Conservation (phyloP, 352 stramenopile genomes). For the Halophytophthora batemanensis region DNA sequence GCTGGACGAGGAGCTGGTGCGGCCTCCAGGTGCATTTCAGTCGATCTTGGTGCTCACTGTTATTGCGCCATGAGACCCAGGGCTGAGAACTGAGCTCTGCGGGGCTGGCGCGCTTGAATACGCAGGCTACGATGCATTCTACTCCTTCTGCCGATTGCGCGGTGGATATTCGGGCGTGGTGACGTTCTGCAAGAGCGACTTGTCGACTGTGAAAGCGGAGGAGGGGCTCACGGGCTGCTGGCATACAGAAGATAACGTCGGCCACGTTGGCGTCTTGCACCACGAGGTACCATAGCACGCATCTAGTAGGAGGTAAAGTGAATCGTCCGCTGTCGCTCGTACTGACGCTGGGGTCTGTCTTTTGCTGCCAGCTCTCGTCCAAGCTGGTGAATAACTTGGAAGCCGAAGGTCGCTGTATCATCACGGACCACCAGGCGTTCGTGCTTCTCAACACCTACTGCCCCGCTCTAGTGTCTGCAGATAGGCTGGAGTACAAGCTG, state of each 20-base stretch:
- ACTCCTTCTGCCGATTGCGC: constrained; percentile 66
- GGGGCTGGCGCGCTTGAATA: no score
- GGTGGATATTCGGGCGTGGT: constrained; percentile 80
- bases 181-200: constrained; percentile 54
- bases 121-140: constrained; percentile 78
- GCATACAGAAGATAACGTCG: constrained; percentile 56
- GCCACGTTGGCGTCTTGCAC: constrained; percentile 45
- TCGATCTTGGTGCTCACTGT: background rate
- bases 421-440: constrained; percentile 87
- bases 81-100: constrained; percentile 3
- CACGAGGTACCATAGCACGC: constrained; percentile 30
- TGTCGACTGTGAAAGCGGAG: constrained; percentile 60
- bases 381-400: constrained; percentile 64
- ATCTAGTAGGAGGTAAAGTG: no score
- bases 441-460: constrained; percentile 90
- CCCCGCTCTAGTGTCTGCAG: constrained; percentile 57
- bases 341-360: background rate
- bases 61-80: background rate
- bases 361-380: constrained; percentile 31
- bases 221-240: constrained; percentile 68
- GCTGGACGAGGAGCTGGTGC: constrained; percentile 72
- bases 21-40: constrained; percentile 36
- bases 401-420: constrained; percentile 78
- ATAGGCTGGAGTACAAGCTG: constrained; percentile 86
- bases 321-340: background rate